Evolutionary conservation across 768 basidiomycete genomes (phyloP).

Genomic region (Harrya chromipes): DNA sequence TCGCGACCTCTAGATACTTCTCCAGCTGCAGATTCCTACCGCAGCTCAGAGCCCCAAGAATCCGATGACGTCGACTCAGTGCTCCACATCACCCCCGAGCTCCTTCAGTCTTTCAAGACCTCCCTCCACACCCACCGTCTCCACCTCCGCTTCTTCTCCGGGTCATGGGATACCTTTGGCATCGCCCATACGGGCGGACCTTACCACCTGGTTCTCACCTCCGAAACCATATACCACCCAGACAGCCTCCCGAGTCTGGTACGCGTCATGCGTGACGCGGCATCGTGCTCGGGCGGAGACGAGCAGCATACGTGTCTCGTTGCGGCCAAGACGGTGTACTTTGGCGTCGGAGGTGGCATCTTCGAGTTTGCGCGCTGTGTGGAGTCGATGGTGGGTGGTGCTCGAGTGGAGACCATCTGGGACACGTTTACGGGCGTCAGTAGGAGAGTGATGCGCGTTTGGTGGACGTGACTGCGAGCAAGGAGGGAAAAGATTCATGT

Average conservation of each 20-base stretch:
- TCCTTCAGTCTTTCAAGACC: constrained; percentile 60
- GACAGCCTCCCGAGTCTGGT: constrained; percentile 63
- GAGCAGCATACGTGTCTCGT: constrained; percentile 56
- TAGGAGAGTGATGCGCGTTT: constrained; percentile 62
- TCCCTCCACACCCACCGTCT: constrained; percentile 57
- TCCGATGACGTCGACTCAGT: constrained; percentile 40
- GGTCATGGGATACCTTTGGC: constrained; percentile 71
- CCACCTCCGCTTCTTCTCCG: constrained; percentile 70
- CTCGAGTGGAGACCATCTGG: constrained; percentile 57
- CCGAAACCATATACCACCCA: constrained; percentile 87
- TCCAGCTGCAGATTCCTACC: constrained; percentile 49
- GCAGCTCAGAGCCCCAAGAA: constrained; percentile 28
- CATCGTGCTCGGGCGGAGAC: neutral
- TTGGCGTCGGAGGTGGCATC: constrained; percentile 91
- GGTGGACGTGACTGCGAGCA: constrained; percentile 39
- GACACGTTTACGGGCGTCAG: constrained; percentile 68
- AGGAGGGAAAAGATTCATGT: no score
- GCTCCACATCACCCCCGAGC: constrained; percentile 59
- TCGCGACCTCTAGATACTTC: constrained; percentile 52
- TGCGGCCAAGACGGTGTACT: constrained; percentile 90
- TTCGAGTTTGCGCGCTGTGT: constrained; percentile 66
- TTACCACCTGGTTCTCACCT: constrained; percentile 79
- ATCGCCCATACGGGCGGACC: constrained; percentile 28
- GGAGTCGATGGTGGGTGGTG: constrained; percentile 21
- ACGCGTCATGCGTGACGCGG: constrained; percentile 44